Conservation (phyloP, 2,329 filamentous ascomycete species). For the Fusarium sp. region DNA sequence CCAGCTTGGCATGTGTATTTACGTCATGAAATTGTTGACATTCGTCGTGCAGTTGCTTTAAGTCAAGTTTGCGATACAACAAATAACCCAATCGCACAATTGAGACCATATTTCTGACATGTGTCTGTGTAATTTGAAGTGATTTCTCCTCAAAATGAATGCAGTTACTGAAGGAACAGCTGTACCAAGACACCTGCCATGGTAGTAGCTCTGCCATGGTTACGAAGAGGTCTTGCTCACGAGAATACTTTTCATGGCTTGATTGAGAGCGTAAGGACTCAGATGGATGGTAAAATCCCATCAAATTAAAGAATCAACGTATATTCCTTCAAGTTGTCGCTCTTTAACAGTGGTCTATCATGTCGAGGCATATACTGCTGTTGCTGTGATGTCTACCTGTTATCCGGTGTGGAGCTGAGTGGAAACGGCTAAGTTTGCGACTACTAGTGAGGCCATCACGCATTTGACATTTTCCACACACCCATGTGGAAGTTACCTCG, state of each 20-base stretch:
- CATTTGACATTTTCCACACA: background rate
- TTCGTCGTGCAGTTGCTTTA: background rate
- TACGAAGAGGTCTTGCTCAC: rapidly evolving
- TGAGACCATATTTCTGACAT: too few relatives aligned
- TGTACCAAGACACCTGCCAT: rapidly evolving
- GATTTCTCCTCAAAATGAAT: too few relatives aligned
- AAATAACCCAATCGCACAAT: background rate
- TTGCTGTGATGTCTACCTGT: too few relatives aligned
- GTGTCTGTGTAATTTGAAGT: rapidly evolving
- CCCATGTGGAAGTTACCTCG: background rate
- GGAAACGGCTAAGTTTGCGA: background rate
- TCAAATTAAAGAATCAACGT: background rate
- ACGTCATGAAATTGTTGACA: background rate
- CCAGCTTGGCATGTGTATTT: background rate
- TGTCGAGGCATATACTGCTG: background rate
- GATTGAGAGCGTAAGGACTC: background rate
- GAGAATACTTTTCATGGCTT: rapidly evolving
- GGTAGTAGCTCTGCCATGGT: background rate
- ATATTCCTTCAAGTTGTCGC: too few relatives aligned
- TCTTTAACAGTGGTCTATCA: rapidly evolving
- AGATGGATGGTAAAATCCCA: rapidly evolving
- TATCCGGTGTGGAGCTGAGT: background rate
- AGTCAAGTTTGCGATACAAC: background rate
- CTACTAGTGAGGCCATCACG: background rate
- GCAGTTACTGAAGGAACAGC: background rate